A percentile compares a stretch with the other conserved stretches of the same genome.
phyloP scores from a whole-genome alignment of 2,329 filamentous ascomycete genomes.

The Nemania abortiva region DNA sequence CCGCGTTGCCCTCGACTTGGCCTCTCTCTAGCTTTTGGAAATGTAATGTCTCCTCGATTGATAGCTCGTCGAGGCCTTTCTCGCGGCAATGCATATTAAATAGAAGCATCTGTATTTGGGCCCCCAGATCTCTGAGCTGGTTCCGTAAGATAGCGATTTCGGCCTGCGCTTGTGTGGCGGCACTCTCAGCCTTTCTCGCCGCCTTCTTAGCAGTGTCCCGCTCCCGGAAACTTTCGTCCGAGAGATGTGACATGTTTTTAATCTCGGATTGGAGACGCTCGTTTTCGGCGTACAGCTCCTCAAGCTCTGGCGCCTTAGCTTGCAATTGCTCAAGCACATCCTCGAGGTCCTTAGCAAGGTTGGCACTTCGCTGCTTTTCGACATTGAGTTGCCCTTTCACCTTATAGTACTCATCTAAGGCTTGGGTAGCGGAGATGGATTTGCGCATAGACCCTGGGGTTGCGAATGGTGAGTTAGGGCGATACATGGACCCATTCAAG shows the following conservation, averaged over 20 bases:
- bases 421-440: constrained; percentile 70
- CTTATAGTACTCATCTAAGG: constrained; percentile 73
- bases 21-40: constrained; percentile 83
- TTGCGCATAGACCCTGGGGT: constrained; percentile 72
- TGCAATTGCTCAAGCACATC: constrained; percentile 89
- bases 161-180: constrained; percentile 71
- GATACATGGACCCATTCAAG: constrained; percentile 66
- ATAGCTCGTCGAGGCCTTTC: constrained; percentile 79
- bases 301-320: constrained; percentile 85
- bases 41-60: constrained; percentile 77
- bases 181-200: constrained; percentile 81
- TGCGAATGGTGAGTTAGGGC: constrained; percentile 71
- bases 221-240: constrained; percentile 84
- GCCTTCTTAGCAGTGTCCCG: constrained; percentile 83
- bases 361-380: constrained; percentile 79
- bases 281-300: constrained; percentile 85
- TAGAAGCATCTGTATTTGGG: constrained; percentile 89
- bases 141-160: constrained; percentile 85
- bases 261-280: constrained; percentile 84
- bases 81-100: constrained; percentile 87
- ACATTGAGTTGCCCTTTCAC: constrained; percentile 78
- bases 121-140: constrained; percentile 88
- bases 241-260: constrained; percentile 84
- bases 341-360: constrained; percentile 81
- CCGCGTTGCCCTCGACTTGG: constrained; percentile 77